Evolutionary conservation across 257 asterid species (phyloP), one percentile per base, ranked within the genome.

Genomic region (Plectranthus barbatus): DNA sequence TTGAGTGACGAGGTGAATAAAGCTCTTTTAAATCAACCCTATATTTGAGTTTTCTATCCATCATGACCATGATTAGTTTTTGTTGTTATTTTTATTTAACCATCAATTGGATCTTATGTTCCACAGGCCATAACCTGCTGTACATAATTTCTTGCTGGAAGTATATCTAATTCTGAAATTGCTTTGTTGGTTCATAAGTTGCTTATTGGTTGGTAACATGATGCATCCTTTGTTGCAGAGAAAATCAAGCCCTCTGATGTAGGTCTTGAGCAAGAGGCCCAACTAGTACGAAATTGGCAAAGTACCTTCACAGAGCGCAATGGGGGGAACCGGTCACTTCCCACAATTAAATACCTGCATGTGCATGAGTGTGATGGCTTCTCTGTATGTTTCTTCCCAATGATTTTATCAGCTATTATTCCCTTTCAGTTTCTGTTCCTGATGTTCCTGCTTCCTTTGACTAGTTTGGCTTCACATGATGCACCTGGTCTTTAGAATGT

Each of bases 241-340:
- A 93, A 93, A 85, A 87, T 93, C 77, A 93, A 93, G 84, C 97
- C 99, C 66, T 85, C 96, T 69, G 99, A 93, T 77, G 95, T 93
- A 14, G 99, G 97, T 75, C 99, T 93, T 34, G 96, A 93, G 79
- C 93, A 84, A 82, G 97, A 93, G 68, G 95, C 95, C 48, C 97
- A 87, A 79, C 72, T 82, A 67, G 91, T 76, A 42, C 89, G 94
- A 53, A 83, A 78, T 39, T 85, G 95, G 99, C 80, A 69, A 53
- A 83, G 86, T 71, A 61, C 95, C 52, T 7, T 74, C 19, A 71
- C 53, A 4, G 95, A 71, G 59, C 76, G 71, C 46, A 87, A 87
- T 71, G 99, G 95, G 33, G 72, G 64, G 21, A 64, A 9, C 51
- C 78, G 69, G 40, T 64, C 86, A 57, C 39, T 60, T 48, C 95